Percentiles rank a stretch among this genome's conserved stretches.
Conservation (phyloP, 768 basidiomycete genomes). For the Termitomyces sp. region DNA sequence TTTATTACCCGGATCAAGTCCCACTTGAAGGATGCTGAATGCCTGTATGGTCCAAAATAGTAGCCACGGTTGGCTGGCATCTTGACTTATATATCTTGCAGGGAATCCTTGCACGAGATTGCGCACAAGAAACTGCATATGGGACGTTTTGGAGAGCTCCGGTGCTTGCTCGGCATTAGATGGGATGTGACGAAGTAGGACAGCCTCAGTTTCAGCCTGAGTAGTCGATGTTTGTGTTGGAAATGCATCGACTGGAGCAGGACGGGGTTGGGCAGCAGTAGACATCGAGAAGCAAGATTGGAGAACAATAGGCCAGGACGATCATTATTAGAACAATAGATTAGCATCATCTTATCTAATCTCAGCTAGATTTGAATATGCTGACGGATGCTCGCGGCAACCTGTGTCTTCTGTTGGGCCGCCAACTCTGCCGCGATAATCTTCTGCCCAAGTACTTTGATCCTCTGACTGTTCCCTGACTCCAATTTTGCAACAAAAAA, state of each 20-base stretch:
- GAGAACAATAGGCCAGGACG: neutral
- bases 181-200: constrained; percentile 53
- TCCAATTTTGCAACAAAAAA: no score
- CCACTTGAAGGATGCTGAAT: constrained; percentile 74
- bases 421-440: constrained; percentile 24
- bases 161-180: constrained; percentile 17
- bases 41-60: constrained; percentile 90
- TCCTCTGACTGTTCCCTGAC: constrained; percentile 7
- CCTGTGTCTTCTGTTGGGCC: neutral
- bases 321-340: constrained; percentile 3
- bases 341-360: constrained; percentile 5
- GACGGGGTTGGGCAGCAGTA: constrained; percentile 3
- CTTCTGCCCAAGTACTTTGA: constrained; percentile 24
- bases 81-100: constrained; percentile 71
- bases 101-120: constrained; percentile 80
- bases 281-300: constrained; percentile 12
- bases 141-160: constrained; percentile 52
- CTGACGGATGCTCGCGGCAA: neutral
- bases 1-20: constrained; percentile 70
- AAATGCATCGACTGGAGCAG: constrained; percentile 50
- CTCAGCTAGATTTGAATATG: neutral
- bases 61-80: constrained; percentile 94
- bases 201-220: constrained; percentile 62
- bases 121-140: constrained; percentile 71
- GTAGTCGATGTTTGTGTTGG: constrained; percentile 55